Evolutionary conservation across 192 early-diverging fungal species (phyloP).

Genomic region (Backusella psychrophila): DNA sequence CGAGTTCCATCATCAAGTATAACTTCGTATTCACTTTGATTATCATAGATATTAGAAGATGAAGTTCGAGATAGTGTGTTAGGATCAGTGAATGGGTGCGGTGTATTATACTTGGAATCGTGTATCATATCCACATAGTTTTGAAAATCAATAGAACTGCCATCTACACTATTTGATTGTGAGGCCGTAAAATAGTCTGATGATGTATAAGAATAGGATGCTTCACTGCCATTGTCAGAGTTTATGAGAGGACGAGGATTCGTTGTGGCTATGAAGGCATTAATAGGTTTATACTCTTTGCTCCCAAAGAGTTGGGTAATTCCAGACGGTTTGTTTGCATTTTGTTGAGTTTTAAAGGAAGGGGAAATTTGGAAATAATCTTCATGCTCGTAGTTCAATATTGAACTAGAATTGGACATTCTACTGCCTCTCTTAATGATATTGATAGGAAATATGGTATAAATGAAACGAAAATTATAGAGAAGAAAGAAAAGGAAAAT

Average conservation of each 20-base stretch:
- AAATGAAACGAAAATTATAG: background rate
- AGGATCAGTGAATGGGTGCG: background rate
- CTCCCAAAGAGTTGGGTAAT: background rate
- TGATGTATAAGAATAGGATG: background rate
- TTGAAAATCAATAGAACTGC: background rate
- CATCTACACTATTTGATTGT: background rate
- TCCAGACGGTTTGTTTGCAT: background rate
- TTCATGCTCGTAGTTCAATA: background rate
- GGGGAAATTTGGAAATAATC: background rate
- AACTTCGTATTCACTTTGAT: background rate
- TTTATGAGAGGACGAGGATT: background rate
- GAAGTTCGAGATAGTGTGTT: background rate
- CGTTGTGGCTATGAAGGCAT: background rate
- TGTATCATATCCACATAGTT: background rate
- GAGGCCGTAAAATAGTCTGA: background rate
- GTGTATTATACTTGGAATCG: background rate
- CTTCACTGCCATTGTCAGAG: background rate
- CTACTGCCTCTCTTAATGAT: background rate
- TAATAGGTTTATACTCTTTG: background rate
- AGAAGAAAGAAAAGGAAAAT: background rate
- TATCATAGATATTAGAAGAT: background rate
- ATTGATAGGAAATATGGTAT: background rate
- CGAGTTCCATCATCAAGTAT: conserved; percentile 21
- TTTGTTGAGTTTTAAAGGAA: background rate
- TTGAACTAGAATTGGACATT: background rate